These are phyloP conservation scores for Cryptosporidium bovis DNA, from an alignment of 169 alveolate genomes.

Conservation along the genomic window DNA sequence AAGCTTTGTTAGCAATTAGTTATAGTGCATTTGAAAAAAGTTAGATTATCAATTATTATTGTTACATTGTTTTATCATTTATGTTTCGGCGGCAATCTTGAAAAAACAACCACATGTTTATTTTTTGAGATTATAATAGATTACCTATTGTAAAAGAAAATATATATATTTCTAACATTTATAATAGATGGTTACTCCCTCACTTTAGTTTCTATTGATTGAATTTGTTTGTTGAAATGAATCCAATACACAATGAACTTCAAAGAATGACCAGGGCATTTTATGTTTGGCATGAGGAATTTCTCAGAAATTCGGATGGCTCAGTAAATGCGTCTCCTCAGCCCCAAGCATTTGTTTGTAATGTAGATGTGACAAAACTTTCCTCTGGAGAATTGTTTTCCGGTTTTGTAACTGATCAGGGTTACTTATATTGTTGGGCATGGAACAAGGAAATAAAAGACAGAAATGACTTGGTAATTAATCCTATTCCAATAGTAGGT, in stretches of 20 bases:
- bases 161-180: too few relatives aligned
- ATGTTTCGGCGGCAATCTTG: too few relatives aligned
- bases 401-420: slow-evolving; percentile 59
- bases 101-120: background rate
- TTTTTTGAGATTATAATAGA: too few relatives aligned
- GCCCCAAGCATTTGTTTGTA: slow-evolving; percentile 64
- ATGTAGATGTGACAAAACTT: slow-evolving; percentile 33
- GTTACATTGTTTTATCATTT: too few relatives aligned
- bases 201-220: background rate
- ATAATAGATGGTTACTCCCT: too few relatives aligned
- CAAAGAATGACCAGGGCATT: slow-evolving; percentile 22
- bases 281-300: slow-evolving; percentile 72
- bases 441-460: slow-evolving; percentile 34
- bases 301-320: slow-evolving; percentile 28
- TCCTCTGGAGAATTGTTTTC: slow-evolving; percentile 41
- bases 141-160: too few relatives aligned
- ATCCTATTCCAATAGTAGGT: slow-evolving; percentile 34
- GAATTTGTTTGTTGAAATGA: background rate
- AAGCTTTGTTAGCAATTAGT: too few relatives aligned
- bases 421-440: slow-evolving; percentile 48
- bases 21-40: too few relatives aligned
- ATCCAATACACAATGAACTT: background rate
- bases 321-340: slow-evolving; percentile 53
- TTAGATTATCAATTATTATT: too few relatives aligned
- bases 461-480: slow-evolving; percentile 19